Conservation (phyloP, 2,329 filamentous ascomycete genomes). For the Neofusicoccum sp. region DNA sequence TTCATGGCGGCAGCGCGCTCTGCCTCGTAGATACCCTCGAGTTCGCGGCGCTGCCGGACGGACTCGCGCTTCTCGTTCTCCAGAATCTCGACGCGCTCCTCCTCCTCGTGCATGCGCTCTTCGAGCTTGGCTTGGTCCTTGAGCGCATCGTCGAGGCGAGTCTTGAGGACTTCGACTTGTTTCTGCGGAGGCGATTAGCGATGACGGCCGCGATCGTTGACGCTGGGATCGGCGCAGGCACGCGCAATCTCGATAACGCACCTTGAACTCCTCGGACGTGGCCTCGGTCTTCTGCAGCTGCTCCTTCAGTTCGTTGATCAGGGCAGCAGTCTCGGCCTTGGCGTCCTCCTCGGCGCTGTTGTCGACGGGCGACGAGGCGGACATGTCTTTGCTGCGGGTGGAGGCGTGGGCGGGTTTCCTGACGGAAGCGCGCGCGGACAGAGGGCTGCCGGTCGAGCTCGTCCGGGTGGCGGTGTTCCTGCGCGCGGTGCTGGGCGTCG, state of each 20-base stretch:
- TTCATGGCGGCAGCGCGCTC: conserved; percentile 84
- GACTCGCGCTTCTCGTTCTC: conserved; percentile 83
- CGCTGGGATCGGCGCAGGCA: neutral
- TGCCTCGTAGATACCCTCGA: conserved; percentile 88
- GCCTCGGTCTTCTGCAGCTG: conserved; percentile 78
- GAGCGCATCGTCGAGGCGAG: conserved; percentile 78
- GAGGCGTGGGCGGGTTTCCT: conserved; percentile 36
- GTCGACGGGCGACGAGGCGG: conserved; percentile 18
- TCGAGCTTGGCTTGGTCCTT: conserved; percentile 84
- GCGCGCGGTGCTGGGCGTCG: conserved; percentile 18
- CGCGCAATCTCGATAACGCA: neutral
- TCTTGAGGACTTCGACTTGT: conserved; percentile 80
- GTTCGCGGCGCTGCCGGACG: conserved; percentile 79
- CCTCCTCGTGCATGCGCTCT: conserved; percentile 81
- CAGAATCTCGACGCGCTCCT: conserved; percentile 76
- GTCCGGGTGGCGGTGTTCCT: conserved; percentile 17
- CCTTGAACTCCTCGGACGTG: conserved; percentile 65
- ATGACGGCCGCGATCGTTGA: neutral
- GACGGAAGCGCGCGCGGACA: conserved; percentile 40
- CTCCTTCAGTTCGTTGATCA: conserved; percentile 81
- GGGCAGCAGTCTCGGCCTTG: conserved; percentile 73
- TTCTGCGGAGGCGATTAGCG: conserved; percentile 54
- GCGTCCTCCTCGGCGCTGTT: conserved; percentile 57
- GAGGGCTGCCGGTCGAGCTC: conserved; percentile 31
- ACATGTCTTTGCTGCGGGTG: conserved; percentile 30